phyloP scores from a whole-genome alignment of 139 green algal species.

The Haematococcus sp. region DNA sequence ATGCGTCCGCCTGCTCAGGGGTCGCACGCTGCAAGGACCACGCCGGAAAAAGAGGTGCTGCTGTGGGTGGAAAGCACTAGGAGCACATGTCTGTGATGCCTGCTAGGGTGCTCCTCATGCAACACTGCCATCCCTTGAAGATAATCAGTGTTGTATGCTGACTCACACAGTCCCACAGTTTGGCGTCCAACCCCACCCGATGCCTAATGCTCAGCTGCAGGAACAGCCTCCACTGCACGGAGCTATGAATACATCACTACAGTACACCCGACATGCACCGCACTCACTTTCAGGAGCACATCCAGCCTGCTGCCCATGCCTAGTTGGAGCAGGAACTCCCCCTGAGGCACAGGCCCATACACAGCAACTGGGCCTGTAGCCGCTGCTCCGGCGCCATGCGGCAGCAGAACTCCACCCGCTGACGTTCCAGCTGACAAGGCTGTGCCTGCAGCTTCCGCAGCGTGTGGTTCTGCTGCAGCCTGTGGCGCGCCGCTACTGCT shows the following conservation, averaged over 20 bases:
- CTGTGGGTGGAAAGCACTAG: background rate
- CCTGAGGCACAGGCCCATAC: slow-evolving; percentile 75
- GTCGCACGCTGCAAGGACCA: slow-evolving; percentile 11
- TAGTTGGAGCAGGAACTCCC: slow-evolving; percentile 66
- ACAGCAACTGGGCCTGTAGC: slow-evolving; percentile 20
- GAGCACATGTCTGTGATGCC: background rate
- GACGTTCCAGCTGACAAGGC: too few relatives aligned
- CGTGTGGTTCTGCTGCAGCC: too few relatives aligned
- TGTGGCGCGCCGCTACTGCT: too few relatives aligned
- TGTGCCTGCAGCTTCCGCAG: too few relatives aligned
- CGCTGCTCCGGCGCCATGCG: too few relatives aligned
- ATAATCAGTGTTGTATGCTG: too few relatives aligned
- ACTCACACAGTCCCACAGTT: too few relatives aligned
- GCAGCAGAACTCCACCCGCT: too few relatives aligned
- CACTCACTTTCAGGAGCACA: slow-evolving; percentile 24
- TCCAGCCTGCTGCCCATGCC: slow-evolving; percentile 73
- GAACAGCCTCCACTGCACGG: background rate
- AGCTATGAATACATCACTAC: too few relatives aligned
- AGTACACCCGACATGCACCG: too few relatives aligned
- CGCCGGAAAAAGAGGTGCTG: background rate
- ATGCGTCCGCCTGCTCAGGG: slow-evolving; percentile 24
- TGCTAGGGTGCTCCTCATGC: background rate
- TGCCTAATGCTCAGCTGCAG: slow-evolving; percentile 1
- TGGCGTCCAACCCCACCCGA: too few relatives aligned
- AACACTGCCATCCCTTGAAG: too few relatives aligned